These are phyloP conservation scores for Ligustrum vulgare DNA, from an alignment of 257 asterid genomes.

Conservation along the genomic window DNA sequence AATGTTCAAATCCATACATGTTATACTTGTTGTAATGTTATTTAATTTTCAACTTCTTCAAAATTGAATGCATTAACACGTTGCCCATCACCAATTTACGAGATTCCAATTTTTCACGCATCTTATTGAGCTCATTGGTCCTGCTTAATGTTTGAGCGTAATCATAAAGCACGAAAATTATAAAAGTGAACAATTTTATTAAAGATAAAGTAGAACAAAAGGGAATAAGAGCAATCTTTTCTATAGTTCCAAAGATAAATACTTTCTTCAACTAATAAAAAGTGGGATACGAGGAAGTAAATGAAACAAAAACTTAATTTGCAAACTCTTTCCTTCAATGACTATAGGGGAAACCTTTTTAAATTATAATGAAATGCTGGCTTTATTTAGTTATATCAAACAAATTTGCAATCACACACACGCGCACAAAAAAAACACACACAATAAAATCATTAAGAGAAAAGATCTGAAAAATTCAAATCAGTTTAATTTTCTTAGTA, in stretches of 20 bases:
- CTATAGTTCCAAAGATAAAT: neutral
- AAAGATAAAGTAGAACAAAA: neutral
- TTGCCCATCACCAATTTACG: slow-evolving; percentile 93
- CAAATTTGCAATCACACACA: neutral
- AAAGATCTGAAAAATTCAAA: no score
- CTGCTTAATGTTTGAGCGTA: slow-evolving; percentile 60
- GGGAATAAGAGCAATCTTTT: slow-evolving; percentile 9
- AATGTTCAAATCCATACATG: no score
- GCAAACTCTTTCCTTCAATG: slow-evolving; percentile 5
- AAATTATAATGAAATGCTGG: neutral
- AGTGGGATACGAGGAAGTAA: slow-evolving; percentile 2
- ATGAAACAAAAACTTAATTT: slow-evolving; percentile 2
- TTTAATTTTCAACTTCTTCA: no score
- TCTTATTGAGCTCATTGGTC: slow-evolving; percentile 81
- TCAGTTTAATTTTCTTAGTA: neutral
- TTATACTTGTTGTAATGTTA: no score
- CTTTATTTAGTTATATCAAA: neutral
- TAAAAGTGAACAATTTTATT: neutral
- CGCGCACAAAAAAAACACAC: no score
- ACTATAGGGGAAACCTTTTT: neutral
- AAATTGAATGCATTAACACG: slow-evolving; percentile 84
- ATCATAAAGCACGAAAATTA: neutral
- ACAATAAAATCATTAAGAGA: neutral
- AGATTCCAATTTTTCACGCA: slow-evolving; percentile 68
- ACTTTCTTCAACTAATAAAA: neutral